Evolutionary conservation across 257 asterid species (phyloP).

Genomic region (Lavandula angustifolia): DNA sequence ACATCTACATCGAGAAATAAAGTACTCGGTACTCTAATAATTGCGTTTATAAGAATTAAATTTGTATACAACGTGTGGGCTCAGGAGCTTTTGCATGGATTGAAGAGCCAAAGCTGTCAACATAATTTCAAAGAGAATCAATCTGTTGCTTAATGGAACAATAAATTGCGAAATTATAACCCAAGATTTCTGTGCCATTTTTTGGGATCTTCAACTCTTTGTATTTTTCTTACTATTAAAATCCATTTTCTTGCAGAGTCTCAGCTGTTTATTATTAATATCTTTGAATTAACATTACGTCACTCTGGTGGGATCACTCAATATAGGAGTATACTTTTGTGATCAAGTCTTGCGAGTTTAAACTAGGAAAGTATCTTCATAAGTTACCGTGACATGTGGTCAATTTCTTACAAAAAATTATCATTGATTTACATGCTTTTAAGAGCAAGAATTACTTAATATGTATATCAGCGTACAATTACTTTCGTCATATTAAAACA

Average conservation of each 20-base stretch:
- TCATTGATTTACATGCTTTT: too few relatives aligned
- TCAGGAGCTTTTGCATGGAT: constrained; percentile 16
- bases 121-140: constrained; percentile 24
- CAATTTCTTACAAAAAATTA: too few relatives aligned
- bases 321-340: too few relatives aligned
- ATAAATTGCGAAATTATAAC: constrained; percentile 6
- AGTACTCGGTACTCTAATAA: too few relatives aligned
- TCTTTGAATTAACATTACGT: not conserved
- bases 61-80: not conserved
- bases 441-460: too few relatives aligned
- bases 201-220: constrained; percentile 31
- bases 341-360: too few relatives aligned
- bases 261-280: constrained; percentile 2
- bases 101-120: constrained; percentile 33
- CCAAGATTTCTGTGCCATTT: constrained; percentile 22
- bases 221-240: constrained; percentile 24
- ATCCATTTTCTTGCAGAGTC: not conserved
- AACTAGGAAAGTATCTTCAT: too few relatives aligned
- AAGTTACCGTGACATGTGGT: too few relatives aligned
- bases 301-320: too few relatives aligned
- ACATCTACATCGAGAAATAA: too few relatives aligned
- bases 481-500: too few relatives aligned
- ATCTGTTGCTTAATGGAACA: constrained; percentile 19
- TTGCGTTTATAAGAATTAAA: not conserved
- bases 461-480: too few relatives aligned